These are phyloP conservation scores for Ceratocystis variospora DNA, from an alignment of 2,329 filamentous ascomycete genomes.

Conservation along the genomic window DNA sequence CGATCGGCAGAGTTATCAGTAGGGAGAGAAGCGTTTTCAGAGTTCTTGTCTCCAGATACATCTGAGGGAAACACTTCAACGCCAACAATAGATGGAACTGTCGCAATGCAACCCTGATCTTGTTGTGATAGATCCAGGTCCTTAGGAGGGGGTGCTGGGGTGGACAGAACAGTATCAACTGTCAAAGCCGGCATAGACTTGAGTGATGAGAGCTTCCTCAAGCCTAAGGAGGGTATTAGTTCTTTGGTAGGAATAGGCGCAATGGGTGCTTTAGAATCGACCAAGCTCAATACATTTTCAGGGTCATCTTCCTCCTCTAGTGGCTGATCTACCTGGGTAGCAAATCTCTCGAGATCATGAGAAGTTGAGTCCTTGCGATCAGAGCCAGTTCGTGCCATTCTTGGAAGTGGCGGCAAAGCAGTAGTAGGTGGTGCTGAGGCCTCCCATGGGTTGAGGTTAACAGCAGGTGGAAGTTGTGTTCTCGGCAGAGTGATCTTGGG, in stretches of 20 bases:
- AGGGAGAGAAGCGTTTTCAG: background rate
- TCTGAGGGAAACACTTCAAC: background rate
- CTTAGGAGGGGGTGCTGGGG: background rate
- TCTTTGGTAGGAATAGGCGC: background rate
- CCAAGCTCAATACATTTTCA: background rate
- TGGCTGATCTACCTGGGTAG: background rate
- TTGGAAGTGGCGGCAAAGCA: slow-evolving; percentile 9
- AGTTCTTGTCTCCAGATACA: background rate
- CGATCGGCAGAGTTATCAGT: background rate
- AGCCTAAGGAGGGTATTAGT: background rate
- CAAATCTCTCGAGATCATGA: background rate
- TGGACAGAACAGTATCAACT: background rate
- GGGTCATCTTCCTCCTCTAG: background rate
- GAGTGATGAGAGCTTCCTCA: background rate
- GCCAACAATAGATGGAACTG: background rate
- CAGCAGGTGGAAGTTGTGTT: slow-evolving; percentile 3
- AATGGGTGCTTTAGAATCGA: background rate
- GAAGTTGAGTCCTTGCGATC: background rate
- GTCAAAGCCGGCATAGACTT: background rate
- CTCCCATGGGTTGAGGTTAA: background rate
- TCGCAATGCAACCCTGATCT: background rate
- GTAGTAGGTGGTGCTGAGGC: slow-evolving; percentile 8
- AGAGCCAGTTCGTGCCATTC: background rate
- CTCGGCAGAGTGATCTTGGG: background rate
- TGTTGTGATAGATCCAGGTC: background rate